Evolutionary conservation across 345 rosid species (phyloP).

Genomic region (Camelina neglecta): DNA sequence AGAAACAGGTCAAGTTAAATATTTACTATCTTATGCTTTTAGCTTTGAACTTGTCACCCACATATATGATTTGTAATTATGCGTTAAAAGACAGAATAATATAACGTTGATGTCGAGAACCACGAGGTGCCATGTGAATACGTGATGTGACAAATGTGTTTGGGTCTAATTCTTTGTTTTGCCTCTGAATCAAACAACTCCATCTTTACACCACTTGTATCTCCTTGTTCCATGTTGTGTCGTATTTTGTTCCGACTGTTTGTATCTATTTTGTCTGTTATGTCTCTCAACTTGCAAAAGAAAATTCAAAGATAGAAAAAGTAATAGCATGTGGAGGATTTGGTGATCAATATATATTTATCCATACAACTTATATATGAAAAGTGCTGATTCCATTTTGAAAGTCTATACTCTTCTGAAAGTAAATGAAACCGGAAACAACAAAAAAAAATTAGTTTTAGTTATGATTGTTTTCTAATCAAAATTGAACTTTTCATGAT

Average conservation of each 20-base stretch:
- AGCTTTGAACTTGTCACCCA: background rate
- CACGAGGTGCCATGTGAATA: conserved; percentile 27
- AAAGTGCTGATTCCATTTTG: background rate
- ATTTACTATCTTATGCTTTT: background rate
- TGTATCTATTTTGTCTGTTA: conserved; percentile 26
- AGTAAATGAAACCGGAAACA: background rate
- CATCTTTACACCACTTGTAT: conserved; percentile 29
- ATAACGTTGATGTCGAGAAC: conserved; percentile 21
- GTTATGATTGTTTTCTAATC: background rate
- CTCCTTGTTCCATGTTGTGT: conserved; percentile 30
- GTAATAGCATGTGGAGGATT: conserved; percentile 30
- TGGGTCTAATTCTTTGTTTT: conserved; percentile 14
- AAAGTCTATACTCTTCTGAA: background rate
- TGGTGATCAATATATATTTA: conserved; percentile 24
- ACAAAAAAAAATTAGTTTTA: background rate
- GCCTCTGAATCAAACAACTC: conserved; percentile 19
- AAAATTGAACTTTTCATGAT: background rate
- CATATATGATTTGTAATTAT: conserved; percentile 26
- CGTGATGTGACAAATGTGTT: conserved; percentile 17
- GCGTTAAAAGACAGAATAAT: background rate
- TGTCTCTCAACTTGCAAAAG: conserved; percentile 16
- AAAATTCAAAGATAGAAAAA: conserved; percentile 2
- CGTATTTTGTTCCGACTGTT: conserved; percentile 21
- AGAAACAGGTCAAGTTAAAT: conserved; percentile 1
- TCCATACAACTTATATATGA: background rate